Base-by-base conservation (phyloP, 768 basidiomycete species). In the Amanita thiersii region DNA sequence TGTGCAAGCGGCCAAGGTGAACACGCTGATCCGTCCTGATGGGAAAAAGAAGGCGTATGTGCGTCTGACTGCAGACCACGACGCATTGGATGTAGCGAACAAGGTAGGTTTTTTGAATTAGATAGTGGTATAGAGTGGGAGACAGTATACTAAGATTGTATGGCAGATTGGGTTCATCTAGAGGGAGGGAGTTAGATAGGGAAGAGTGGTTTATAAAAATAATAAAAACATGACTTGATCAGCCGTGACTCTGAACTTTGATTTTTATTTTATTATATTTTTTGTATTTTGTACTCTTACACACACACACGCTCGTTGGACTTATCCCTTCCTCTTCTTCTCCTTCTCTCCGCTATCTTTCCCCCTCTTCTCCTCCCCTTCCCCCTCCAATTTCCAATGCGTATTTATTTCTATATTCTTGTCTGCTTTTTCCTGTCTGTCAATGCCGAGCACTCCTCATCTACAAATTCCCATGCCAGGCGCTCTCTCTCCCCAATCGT, bases 31-130 rank as follows among this genome's bases (percentile, higher is more conserved):
- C 63, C 84, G 93, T 62, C 96, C 94, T 40, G 96, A 98, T 57
- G 94, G 94, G 39, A 90, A 85, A 81, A 99, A 99, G 76, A 98
- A 98, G 83, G 96, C 96, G 31, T 99, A 96, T 61, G 93, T 97
- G 33, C 81, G 93, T 37, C 69, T 98, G 60, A 87, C 91, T 15
- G 64, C 91, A n/a, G 92, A 96, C 70, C 86, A 92, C 62, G 93
- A 97, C 56, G 93, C 93, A 26, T 64, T 97, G 55, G 93, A 97
- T 60, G 89, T 96, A 43, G 93, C 93, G 47, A 97, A 97, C 83
- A 93, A 91, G 83, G 88, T 91, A 34, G 29, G 40, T 8, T 5
- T 32, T n/a, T n/a, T 20, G 34, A 15, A 11, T 8, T n/a, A 18
- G 37, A 28, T 23, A 20, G 12, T 21, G 24, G 33, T 18, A 32